These are phyloP conservation scores for Proteromonas lacertae DNA, from an alignment of 352 stramenopile species.

Conservation along the genomic window DNA sequence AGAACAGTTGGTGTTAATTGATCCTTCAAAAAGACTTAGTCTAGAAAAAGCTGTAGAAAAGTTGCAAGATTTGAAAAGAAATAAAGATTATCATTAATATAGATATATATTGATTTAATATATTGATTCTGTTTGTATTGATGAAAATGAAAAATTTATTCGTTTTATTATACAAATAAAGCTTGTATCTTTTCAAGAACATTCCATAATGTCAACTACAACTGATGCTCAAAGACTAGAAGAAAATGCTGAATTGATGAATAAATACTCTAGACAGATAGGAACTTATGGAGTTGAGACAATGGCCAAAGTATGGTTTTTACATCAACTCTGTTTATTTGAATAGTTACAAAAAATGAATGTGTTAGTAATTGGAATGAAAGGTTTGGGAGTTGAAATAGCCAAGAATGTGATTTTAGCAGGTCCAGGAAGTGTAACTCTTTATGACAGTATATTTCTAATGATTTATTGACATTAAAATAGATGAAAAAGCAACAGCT, in stretches of 20 bases:
- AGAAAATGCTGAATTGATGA: conserved; percentile 49
- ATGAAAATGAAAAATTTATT: too few species aligned
- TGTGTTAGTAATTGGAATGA: conserved; percentile 11
- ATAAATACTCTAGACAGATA: conserved; percentile 64
- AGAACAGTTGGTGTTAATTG: too few species aligned
- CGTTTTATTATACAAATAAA: too few species aligned
- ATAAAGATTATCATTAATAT: too few species aligned
- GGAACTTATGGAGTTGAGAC: conserved; percentile 25
- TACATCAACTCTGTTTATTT: conserved; percentile 29
- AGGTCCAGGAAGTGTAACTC: conserved; percentile 35
- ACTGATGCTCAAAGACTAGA: too few species aligned
- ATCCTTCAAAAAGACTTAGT: too few species aligned
- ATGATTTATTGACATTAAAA: neutral
- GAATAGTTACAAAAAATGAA: conserved; percentile 18
- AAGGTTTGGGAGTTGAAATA: conserved; percentile 47
- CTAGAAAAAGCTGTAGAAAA: too few species aligned
- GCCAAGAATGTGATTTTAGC: conserved; percentile 65
- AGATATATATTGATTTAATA: too few species aligned
- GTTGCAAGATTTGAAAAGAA: too few species aligned
- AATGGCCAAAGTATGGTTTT: neutral
- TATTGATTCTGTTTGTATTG: too few species aligned
- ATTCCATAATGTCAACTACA: too few species aligned
- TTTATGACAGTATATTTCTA: conserved; percentile 14
- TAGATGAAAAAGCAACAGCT: conserved; percentile 15
- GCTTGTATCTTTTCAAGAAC: too few species aligned